Percentiles rank a stretch among this genome's conserved stretches.
Conservation (phyloP, 768 basidiomycete species). For the Tricholoma bakamatsutake region DNA sequence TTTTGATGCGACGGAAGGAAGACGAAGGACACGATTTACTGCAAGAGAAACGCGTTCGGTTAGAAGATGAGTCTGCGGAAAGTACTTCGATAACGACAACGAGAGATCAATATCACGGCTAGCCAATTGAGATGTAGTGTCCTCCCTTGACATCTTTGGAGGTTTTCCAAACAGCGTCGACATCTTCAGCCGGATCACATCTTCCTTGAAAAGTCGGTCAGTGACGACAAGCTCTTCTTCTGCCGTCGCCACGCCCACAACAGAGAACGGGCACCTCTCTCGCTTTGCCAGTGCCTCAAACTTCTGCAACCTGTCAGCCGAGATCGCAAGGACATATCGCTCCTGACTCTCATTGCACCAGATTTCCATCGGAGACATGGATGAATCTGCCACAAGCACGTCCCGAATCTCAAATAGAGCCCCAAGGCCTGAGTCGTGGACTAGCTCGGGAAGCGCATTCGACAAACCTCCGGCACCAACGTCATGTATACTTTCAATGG, state of each 20-base stretch:
- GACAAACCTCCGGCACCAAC: slow-evolving; percentile 97
- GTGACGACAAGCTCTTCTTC: slow-evolving; percentile 85
- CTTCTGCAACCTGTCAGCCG: slow-evolving; percentile 47
- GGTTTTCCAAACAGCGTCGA: slow-evolving; percentile 94
- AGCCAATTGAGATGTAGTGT: slow-evolving; percentile 38
- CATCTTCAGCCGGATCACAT: slow-evolving; percentile 89
- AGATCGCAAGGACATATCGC: slow-evolving; percentile 91
- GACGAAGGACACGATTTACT: slow-evolving; percentile 74
- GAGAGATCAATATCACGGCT: slow-evolving; percentile 61
- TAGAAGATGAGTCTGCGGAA: slow-evolving; percentile 38
- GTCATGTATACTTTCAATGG: slow-evolving; percentile 95
- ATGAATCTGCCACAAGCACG: slow-evolving; percentile 83
- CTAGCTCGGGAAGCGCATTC: slow-evolving; percentile 94
- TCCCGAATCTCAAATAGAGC: slow-evolving; percentile 92
- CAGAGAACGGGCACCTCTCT: slow-evolving; percentile 89
- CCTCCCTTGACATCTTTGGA: slow-evolving; percentile 81
- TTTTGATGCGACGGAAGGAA: slow-evolving; percentile 93
- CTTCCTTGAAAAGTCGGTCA: slow-evolving; percentile 71
- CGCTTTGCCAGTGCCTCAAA: slow-evolving; percentile 79
- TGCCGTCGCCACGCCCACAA: slow-evolving; percentile 83
- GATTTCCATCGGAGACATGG: slow-evolving; percentile 99
- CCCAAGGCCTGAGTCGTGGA: slow-evolving; percentile 92
- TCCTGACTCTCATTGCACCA: slow-evolving; percentile 99
- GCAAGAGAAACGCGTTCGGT: slow-evolving; percentile 55
- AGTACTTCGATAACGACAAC: slow-evolving; percentile 58